phyloP scores from a whole-genome alignment of 805 yeast species.

The Saccharomycodes ludwigii region DNA sequence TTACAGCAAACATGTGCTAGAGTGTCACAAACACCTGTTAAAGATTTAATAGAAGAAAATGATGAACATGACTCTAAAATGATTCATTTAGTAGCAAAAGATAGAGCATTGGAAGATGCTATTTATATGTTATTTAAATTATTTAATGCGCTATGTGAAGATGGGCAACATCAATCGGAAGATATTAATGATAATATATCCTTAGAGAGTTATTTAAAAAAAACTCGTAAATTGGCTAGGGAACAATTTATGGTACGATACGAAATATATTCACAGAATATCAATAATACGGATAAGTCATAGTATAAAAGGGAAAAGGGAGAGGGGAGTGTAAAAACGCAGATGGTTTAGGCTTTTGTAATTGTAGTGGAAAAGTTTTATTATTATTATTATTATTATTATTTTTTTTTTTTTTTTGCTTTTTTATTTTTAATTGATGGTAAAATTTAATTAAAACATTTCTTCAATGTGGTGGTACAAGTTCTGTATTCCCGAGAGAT shows the following conservation, averaged over 20 bases:
- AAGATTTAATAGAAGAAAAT: too few species aligned
- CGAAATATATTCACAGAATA: neutral
- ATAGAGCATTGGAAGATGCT: constrained; percentile 62
- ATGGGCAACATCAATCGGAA: neutral
- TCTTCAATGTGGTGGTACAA: too few species aligned
- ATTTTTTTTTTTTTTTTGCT: neutral
- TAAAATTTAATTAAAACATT: neutral
- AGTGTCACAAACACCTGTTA: too few species aligned
- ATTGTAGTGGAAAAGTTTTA: neutral
- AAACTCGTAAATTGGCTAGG: constrained; percentile 44
- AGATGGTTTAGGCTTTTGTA: too few species aligned
- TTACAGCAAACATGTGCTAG: constrained; percentile 16
- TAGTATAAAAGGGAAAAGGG: too few species aligned
- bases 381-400: neutral
- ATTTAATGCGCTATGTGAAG: constrained; percentile 9
- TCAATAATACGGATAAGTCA: neutral
- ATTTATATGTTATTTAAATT: constrained; percentile 32
- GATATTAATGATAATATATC: constrained; percentile 8
- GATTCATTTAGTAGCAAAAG: constrained; percentile 50
- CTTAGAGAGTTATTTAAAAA: constrained; percentile 20
- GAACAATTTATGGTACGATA: constrained; percentile 48
- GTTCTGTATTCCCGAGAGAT: too few species aligned
- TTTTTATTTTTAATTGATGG: neutral
- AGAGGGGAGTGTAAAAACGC: too few species aligned
- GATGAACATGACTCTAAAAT: too few species aligned